Conservation (phyloP, 352 stramenopile genomes). For the Nothophytophthora sp. region DNA sequence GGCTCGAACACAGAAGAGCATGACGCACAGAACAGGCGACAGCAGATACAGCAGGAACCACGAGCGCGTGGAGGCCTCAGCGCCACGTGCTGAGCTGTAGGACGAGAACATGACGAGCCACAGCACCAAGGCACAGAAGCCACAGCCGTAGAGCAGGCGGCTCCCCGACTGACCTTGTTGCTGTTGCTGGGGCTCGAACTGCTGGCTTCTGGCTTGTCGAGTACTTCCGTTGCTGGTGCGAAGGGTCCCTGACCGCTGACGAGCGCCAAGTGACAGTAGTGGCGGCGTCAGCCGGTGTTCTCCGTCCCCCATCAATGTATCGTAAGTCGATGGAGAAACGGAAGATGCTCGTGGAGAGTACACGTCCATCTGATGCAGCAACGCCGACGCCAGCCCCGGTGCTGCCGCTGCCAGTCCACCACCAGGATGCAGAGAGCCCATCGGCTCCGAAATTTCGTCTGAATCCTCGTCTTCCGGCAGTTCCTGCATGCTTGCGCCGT, state of each 20-base stretch:
- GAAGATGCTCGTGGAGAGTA: constrained; percentile 9
- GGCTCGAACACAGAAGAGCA: constrained; percentile 53
- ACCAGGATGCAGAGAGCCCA: not conserved
- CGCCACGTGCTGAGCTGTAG: constrained; percentile 44
- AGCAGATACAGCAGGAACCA: constrained; percentile 72
- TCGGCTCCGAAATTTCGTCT: not conserved
- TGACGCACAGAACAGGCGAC: constrained; percentile 59
- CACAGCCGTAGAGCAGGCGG: constrained; percentile 48
- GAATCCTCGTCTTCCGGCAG: constrained; percentile 19
- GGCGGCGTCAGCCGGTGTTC: not conserved
- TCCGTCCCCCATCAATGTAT: no score
- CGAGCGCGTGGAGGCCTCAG: constrained; percentile 25
- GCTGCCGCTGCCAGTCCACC: no score
- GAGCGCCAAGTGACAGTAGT: constrained; percentile 1
- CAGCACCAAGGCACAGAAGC: constrained; percentile 33
- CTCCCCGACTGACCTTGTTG: constrained; percentile 18
- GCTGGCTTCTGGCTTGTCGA: constrained; percentile 5
- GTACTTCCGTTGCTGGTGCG: not conserved
- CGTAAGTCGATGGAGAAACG: no score
- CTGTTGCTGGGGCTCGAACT: constrained; percentile 9
- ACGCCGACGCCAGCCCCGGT: not conserved
- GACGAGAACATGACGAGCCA: constrained; percentile 78
- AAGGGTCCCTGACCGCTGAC: constrained; percentile 7
- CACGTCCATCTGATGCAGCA: constrained; percentile 18
- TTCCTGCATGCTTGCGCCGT: constrained; percentile 13